Base-by-base conservation (phyloP, 345 rosid species). In the Turritis glabra region DNA sequence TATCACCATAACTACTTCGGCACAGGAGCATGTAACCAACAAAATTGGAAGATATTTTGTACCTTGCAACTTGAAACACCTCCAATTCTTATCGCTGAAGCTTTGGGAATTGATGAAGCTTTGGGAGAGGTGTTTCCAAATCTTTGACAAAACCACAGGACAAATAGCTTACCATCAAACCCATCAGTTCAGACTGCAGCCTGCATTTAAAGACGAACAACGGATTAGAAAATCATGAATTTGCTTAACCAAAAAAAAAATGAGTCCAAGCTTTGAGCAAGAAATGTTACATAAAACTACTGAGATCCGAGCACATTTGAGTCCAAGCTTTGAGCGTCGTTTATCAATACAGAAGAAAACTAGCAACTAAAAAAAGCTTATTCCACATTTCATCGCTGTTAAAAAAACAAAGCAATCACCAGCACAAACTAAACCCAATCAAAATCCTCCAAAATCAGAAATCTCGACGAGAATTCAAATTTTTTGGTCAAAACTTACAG, bases 131-230 rank as follows among this genome's bases (percentile, higher is more conserved):
- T n/a, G n/a, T n/a, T n/a, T n/a, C n/a, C n/a, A n/a, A n/a, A n/a
- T n/a, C n/a, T n/a, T n/a, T n/a, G n/a, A n/a, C n/a, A n/a, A n/a
- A n/a, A n/a, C n/a, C n/a, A n/a, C n/a, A 18, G 38, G 13, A 7
- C n/a, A 6, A 23, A 46, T 21, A 37, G 14, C 86, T 87, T 69
- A 94, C 98, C 97, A 94, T 91, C 50, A 94, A 75, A 4, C 93
- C 87, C 98, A 94, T 94, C 63, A 94, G 75, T 74, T 94, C 98
- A 60, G 97, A 89, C 68, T 94, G 98, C 78, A 94, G 76, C 90
- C 98, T 94, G 91, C 43, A 3, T 27, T 37, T 14, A 46, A 51
- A 8, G 26, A 60, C 0, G 7, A 48, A 27, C 2, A 74, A 50
- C 5, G 44, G 26, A 30, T 65, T 43, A 64, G 72, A 22, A 52